phyloP scores from a whole-genome alignment of 345 rosid species.

The Syzygium aromaticum region DNA sequence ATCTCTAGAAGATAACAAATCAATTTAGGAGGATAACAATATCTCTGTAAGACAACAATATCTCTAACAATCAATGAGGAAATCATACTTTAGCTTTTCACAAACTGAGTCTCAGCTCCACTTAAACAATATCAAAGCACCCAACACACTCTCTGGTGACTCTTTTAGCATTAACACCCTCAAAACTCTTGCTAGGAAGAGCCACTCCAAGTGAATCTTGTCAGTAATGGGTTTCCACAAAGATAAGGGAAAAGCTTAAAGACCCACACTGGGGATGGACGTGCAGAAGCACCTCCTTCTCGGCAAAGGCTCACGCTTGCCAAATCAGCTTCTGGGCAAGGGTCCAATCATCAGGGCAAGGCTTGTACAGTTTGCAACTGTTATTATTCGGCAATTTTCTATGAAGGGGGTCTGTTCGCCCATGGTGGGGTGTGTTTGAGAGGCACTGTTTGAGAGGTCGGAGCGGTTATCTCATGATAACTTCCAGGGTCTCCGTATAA shows the following conservation, averaged over 20 bases:
- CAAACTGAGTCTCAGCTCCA: constrained; percentile 19
- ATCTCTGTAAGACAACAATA: too few relatives aligned
- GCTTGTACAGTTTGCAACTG: constrained; percentile 45
- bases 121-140: constrained; percentile 51
- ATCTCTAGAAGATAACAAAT: too few relatives aligned
- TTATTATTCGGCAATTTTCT: too few relatives aligned
- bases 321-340: constrained; percentile 15
- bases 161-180: constrained; percentile 68
- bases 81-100: constrained; percentile 71
- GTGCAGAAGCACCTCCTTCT: constrained; percentile 73
- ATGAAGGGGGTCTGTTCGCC: too few relatives aligned
- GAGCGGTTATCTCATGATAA: too few relatives aligned
- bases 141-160: constrained; percentile 62
- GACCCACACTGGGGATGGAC: constrained; percentile 51
- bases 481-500: too few relatives aligned
- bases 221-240: constrained; percentile 70
- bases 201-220: constrained; percentile 85
- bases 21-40: too few relatives aligned
- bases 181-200: constrained; percentile 64
- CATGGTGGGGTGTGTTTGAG: too few relatives aligned
- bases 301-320: constrained; percentile 73
- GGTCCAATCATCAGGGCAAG: constrained; percentile 14
- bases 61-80: constrained; percentile 18
- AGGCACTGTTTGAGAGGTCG: too few relatives aligned
- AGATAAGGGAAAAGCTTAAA: constrained; percentile 42